Conservation (phyloP, 1,139 yeast genomes). For the Kurtzmaniella quercitrusa region DNA sequence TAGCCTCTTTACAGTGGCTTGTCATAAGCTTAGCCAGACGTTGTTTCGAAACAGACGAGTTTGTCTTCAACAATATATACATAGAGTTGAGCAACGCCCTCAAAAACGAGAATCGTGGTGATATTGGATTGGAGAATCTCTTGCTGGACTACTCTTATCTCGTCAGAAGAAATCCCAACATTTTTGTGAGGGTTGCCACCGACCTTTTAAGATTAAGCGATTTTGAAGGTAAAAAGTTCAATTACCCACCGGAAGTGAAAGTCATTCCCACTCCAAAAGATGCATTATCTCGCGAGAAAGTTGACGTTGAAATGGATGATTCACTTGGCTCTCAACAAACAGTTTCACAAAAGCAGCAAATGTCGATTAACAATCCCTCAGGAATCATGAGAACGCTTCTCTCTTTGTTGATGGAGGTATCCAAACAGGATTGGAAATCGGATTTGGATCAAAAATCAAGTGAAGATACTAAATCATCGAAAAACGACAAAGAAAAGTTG, state of each 20-base stretch:
- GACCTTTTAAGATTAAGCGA: conserved; percentile 46
- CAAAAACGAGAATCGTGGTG: conserved; percentile 14
- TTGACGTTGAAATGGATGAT: conserved; percentile 29
- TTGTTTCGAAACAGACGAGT: conserved; percentile 60
- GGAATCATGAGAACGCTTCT: conserved; percentile 63
- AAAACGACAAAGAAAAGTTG: conserved; percentile 9
- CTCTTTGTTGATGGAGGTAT: conserved; percentile 58
- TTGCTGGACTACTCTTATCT: conserved; percentile 20
- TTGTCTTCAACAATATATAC: conserved; percentile 47
- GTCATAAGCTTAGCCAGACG: conserved; percentile 53
- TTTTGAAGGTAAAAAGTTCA: conserved; percentile 32
- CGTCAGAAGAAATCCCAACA: conserved; percentile 55
- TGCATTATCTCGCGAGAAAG: conserved; percentile 9
- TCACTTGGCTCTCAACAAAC: conserved; percentile 4
- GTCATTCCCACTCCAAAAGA: background rate
- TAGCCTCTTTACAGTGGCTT: background rate
- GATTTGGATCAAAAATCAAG: conserved; percentile 9
- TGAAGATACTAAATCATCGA: conserved; percentile 16
- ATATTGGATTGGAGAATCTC: background rate
- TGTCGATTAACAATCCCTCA: conserved; percentile 23
- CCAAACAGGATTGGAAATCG: conserved; percentile 48
- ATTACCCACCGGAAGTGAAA: background rate
- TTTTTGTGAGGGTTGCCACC: conserved; percentile 52
- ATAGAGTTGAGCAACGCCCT: conserved; percentile 43
- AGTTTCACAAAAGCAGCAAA: background rate